phyloP scores from a whole-genome alignment of 129 eudicot species.

The Flaveria ramosissima region DNA sequence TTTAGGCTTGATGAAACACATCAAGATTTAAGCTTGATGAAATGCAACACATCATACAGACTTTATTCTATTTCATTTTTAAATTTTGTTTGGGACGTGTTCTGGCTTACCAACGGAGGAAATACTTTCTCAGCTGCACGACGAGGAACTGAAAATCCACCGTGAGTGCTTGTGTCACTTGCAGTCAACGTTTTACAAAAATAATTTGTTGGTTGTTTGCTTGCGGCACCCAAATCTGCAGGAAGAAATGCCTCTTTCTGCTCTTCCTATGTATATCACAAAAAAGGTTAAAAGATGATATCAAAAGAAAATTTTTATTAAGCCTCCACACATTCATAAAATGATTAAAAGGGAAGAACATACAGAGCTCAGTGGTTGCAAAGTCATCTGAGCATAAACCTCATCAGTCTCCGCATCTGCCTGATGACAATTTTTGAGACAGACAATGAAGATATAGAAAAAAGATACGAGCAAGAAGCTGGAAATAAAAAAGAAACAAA shows the following conservation, averaged over 20 bases:
- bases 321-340: neutral
- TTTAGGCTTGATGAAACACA: neutral
- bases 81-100: neutral
- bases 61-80: neutral
- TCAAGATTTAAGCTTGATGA: constrained; percentile 8
- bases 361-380: constrained; percentile 84
- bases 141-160: constrained; percentile 95
- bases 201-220: constrained; percentile 89
- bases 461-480: neutral
- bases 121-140: constrained; percentile 95
- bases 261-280: constrained; percentile 56
- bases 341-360: constrained; percentile 18
- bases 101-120: constrained; percentile 71
- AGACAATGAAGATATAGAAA: constrained; percentile 3
- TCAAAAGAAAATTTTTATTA: neutral
- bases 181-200: constrained; percentile 92
- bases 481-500: neutral
- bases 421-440: constrained; percentile 43
- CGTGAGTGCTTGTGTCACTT: constrained; percentile 94
- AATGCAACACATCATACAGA: neutral
- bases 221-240: constrained; percentile 67
- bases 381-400: constrained; percentile 89
- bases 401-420: constrained; percentile 95
- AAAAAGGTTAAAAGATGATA: neutral
- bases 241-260: constrained; percentile 83